phyloP scores from a whole-genome alignment of 345 rosid genomes.

The Firmiana major region DNA sequence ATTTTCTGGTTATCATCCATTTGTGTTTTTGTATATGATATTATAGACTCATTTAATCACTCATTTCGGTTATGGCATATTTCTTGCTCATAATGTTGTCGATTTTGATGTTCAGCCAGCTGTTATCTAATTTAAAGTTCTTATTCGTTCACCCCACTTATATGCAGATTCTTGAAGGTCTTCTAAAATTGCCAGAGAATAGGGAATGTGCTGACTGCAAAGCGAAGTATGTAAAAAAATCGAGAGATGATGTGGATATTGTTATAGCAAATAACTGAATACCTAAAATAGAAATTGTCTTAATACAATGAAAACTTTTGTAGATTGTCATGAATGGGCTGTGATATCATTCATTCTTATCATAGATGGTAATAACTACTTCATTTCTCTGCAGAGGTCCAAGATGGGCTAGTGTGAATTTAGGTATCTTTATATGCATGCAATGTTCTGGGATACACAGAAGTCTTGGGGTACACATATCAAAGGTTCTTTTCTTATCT shows the following conservation, averaged over 20 bases:
- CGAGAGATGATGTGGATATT: background rate
- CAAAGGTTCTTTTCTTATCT: constrained; percentile 57
- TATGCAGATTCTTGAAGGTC: constrained; percentile 86
- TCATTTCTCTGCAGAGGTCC: constrained; percentile 72
- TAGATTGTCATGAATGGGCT: background rate
- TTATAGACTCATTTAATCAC: background rate
- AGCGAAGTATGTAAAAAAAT: constrained; percentile 59
- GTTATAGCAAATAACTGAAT: background rate
- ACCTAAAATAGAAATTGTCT: background rate
- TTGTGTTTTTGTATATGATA: background rate
- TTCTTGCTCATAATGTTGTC: too few relatives aligned
- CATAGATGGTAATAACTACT: constrained; percentile 18
- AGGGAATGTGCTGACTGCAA: constrained; percentile 99
- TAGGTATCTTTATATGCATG: constrained; percentile 98
- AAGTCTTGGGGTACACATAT: constrained; percentile 98
- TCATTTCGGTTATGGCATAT: background rate
- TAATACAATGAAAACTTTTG: too few relatives aligned
- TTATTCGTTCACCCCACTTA: background rate
- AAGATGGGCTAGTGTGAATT: constrained; percentile 98
- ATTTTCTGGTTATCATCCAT: background rate
- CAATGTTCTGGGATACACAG: constrained; percentile 97
- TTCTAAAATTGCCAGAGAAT: constrained; percentile 87
- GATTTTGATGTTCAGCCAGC: background rate
- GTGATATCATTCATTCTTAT: background rate
- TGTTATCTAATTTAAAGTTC: background rate